Conservation (phyloP, 1,284 basidiomycete species). For the Grifola frondosa region DNA sequence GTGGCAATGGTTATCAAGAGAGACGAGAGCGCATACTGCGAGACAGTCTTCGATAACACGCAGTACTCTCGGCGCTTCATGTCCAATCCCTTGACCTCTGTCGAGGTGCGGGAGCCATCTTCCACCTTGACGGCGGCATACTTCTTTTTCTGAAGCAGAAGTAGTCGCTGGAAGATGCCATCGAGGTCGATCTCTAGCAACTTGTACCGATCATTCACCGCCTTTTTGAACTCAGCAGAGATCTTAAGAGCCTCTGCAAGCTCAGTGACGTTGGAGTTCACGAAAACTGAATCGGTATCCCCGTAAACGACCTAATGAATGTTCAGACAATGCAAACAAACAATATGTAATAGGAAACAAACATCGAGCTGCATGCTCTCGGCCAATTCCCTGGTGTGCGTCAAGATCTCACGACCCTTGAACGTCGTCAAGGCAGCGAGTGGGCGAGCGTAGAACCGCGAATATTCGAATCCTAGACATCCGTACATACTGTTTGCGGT, state of each 20-base stretch:
- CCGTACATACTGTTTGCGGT: constrained; percentile 99
- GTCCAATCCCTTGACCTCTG: constrained; percentile 96
- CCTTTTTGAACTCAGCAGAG: constrained; percentile 90
- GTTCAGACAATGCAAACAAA: constrained; percentile 1
- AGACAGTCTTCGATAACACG: constrained; percentile 88
- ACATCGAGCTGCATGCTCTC: constrained; percentile 90
- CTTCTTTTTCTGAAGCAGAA: constrained; percentile 98
- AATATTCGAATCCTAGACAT: constrained; percentile 97
- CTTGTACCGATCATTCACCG: constrained; percentile 94
- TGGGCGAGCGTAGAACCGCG: constrained; percentile 95
- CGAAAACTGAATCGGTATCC: constrained; percentile 98
- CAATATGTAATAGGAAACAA: constrained; percentile 28
- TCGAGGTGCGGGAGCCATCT: constrained; percentile 71
- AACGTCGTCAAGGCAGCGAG: constrained; percentile 96
- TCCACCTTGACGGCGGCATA: constrained; percentile 97
- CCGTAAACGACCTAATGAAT: constrained; percentile 88
- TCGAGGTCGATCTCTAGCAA: constrained; percentile 98
- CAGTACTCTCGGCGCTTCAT: constrained; percentile 99
- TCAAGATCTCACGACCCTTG: constrained; percentile 98
- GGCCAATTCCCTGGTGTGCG: constrained; percentile 89
- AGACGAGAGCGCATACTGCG: constrained; percentile 62
- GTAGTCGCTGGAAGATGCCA: constrained; percentile 88
- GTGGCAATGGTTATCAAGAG: neutral
- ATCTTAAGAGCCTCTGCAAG: constrained; percentile 89
- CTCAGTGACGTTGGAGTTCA: constrained; percentile 93